phyloP scores from a whole-genome alignment of 768 basidiomycete species.

The Rhizopogon vinicolor region DNA sequence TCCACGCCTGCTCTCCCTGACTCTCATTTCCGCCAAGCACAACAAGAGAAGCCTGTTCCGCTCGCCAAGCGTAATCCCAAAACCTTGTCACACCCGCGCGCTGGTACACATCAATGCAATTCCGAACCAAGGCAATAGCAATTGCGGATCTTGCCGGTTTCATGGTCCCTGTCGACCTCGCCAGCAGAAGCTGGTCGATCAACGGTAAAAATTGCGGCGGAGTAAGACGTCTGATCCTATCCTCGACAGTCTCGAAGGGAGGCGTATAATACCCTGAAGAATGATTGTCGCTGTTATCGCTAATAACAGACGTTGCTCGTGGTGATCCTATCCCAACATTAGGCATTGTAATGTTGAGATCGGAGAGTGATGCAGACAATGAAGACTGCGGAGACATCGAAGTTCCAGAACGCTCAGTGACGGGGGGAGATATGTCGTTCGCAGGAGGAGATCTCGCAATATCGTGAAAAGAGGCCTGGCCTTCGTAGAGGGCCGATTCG shows the following conservation, averaged over 20 bases:
- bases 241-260: constrained; percentile 1
- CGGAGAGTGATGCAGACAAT: not conserved
- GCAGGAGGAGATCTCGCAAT: no score
- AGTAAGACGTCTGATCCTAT: constrained; percentile 7
- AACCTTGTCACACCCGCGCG: constrained; percentile 23
- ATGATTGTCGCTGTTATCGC: constrained; percentile 1
- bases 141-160: constrained; percentile 36
- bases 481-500: not conserved
- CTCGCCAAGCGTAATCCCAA: constrained; percentile 19
- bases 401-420: not conserved
- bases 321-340: not conserved
- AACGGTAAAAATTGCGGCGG: constrained; percentile 28
- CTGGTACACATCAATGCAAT: constrained; percentile 21
- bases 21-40: constrained; percentile 17
- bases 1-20: constrained; percentile 15
- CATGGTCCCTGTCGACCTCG: constrained; percentile 23
- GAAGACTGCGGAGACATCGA: not conserved
- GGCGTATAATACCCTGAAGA: constrained; percentile 1
- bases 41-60: constrained; percentile 23
- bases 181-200: constrained; percentile 17
- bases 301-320: not conserved
- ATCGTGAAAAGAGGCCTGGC: not conserved
- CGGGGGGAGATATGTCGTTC: not conserved
- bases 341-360: not conserved
- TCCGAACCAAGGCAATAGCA: constrained; percentile 27